Base-by-base conservation (phyloP, 2,329 filamentous ascomycete species). In the Penicillium hordei region DNA sequence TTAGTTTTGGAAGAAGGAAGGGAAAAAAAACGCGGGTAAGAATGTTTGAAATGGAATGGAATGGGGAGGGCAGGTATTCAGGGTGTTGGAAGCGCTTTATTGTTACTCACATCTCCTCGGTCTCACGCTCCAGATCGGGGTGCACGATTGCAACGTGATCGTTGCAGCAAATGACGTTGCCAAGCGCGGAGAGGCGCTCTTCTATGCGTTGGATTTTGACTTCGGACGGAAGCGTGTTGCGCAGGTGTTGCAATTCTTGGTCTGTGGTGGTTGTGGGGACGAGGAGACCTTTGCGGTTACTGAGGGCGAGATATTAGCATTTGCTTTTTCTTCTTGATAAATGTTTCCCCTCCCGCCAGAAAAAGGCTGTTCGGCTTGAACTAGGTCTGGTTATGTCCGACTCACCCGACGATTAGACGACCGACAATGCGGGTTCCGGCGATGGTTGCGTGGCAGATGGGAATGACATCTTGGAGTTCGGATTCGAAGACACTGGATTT, bases 171-270 rank as follows among this genome's bases (percentile, higher is more conserved):
- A 99, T 97, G 62, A 97, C 94, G 74, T 99, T 99, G 61, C 94
- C 94, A 27, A 99, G 86, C 5, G 94, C 94, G 19, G 92, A 96
- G 63, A 99, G 83, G 42, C 94, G 87, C 83, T 99, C 94, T 82
- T 99, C 94, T 80, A 99, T 96, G 66, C 94, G 88, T 81, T 97
- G 93, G 71, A 99, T 96, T 79, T 93, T 92, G 64, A 99, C 90
- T 58, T 81, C 80, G 75, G 97, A 93, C 39, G 94, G 94, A 65
- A 99, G 86, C 58, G 89, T 92, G 78, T 99, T 97, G 70, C 94
- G 89, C 69, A 99, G 83, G 78, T 99, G 94, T 79, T 97, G 93
- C 64, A 99, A 85, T 82, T 99, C 94, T 82, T 99, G 94, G 79
- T 99, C 94, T 68, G 93, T 96, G 61, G 94, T 97, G 59, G 89